Evolutionary conservation across 108 stramenopile species (phyloP).

Genomic region (Skeletonema costatum): DNA sequence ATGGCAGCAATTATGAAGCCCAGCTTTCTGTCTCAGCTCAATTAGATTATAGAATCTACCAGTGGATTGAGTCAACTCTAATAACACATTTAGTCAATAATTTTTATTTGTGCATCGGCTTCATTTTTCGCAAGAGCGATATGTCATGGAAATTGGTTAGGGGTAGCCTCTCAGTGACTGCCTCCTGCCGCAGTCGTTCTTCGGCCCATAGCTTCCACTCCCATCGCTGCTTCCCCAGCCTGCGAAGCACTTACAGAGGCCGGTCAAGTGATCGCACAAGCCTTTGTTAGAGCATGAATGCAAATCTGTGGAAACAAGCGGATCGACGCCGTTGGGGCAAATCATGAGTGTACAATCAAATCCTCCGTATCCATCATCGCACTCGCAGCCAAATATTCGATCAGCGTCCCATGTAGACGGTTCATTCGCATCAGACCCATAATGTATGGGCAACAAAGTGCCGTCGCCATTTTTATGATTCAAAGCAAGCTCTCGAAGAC

Average conservation of each 20-base stretch:
- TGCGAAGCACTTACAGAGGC: slow-evolving; percentile 52
- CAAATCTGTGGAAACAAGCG: slow-evolving; percentile 39
- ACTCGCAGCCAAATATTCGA: slow-evolving; percentile 67
- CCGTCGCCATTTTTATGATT: slow-evolving; percentile 37
- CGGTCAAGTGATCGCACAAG: slow-evolving; percentile 47
- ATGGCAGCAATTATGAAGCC: slow-evolving; percentile 72
- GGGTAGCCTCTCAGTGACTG: slow-evolving; percentile 27
- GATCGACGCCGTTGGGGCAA: slow-evolving; percentile 74
- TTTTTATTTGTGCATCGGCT: background rate
- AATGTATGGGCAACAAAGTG: slow-evolving; percentile 32
- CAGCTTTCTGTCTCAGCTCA: slow-evolving; percentile 70
- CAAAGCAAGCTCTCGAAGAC: slow-evolving; percentile 67
- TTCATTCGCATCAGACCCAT: slow-evolving; percentile 58
- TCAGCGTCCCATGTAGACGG: slow-evolving; percentile 77
- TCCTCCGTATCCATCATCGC: slow-evolving; percentile 77
- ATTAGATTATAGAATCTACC: slow-evolving; percentile 1
- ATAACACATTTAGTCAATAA: background rate
- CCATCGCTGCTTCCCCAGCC: slow-evolving; percentile 55
- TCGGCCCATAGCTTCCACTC: slow-evolving; percentile 30
- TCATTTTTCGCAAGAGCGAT: background rate
- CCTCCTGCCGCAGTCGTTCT: slow-evolving; percentile 46
- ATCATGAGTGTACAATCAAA: slow-evolving; percentile 57
- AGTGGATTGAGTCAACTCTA: background rate
- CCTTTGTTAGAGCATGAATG: slow-evolving; percentile 55
- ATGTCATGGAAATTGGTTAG: background rate